Evolutionary conservation across 768 basidiomycete species (phyloP).

Genomic region (Calocybe cyanea): DNA sequence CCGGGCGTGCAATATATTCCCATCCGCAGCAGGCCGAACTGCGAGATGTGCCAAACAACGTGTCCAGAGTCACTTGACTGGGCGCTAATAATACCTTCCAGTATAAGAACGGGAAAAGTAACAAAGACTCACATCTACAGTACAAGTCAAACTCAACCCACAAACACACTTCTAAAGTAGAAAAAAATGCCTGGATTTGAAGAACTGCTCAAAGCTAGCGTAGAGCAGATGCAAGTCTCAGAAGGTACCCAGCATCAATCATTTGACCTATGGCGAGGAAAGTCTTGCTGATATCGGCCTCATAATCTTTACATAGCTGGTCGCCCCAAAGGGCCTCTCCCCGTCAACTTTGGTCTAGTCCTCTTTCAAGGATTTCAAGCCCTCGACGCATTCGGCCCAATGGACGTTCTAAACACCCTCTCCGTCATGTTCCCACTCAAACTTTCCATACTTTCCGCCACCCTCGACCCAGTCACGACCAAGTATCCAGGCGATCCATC

Average conservation of each 20-base stretch:
- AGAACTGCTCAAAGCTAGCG: background rate
- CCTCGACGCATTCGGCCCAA: conserved; percentile 29
- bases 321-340: background rate
- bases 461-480: conserved; percentile 26
- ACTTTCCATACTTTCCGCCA: conserved; percentile 22
- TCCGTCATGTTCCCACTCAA: conserved; percentile 19
- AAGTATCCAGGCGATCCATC: conserved; percentile 1
- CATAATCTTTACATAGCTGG: background rate
- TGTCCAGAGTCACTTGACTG: too few species aligned
- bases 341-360: conserved; percentile 20
- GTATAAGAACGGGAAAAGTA: too few species aligned
- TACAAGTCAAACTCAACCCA: too few species aligned
- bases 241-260: background rate
- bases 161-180: background rate
- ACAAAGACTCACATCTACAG: too few species aligned
- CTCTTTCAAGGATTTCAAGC: conserved; percentile 29
- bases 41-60: too few species aligned
- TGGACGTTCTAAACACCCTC: conserved; percentile 27
- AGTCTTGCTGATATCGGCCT: too few species aligned
- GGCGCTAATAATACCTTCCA: too few species aligned
- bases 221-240: background rate
- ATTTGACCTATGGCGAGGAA: too few species aligned
- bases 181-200: background rate
- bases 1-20: too few species aligned
- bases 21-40: too few species aligned